A percentile compares a stretch with the other conserved stretches of the same genome.
phyloP scores from a whole-genome alignment of 2,329 filamentous ascomycete species.

The Fusarium austroafricanum region DNA sequence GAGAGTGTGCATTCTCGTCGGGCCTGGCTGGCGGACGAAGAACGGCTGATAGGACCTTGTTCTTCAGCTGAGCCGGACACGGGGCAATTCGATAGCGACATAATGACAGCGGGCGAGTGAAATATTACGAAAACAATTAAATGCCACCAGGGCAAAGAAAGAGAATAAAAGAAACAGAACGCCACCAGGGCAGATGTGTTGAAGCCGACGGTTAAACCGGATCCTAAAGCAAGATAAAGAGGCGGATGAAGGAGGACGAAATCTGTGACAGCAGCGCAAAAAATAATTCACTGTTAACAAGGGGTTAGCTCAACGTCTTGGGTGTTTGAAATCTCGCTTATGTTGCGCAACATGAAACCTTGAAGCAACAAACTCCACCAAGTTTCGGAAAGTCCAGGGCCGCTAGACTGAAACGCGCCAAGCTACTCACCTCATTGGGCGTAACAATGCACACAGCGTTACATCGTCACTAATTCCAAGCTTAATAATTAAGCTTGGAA shows the following conservation, averaged over 20 bases:
- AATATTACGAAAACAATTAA: not conserved
- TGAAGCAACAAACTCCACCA: not conserved
- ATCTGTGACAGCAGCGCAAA: no score
- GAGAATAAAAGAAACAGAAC: not conserved
- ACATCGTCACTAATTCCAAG: conserved; percentile 1
- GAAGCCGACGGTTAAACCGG: not conserved
- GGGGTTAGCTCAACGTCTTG: not conserved
- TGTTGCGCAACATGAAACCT: not conserved
- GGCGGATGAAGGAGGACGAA: not conserved
- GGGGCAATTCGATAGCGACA: conserved; percentile 50
- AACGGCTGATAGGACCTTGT: conserved; percentile 36
- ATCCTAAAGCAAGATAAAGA: not conserved
- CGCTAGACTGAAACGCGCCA: conserved; percentile 11
- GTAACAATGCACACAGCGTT: not conserved
- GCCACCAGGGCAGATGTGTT: conserved; percentile 27
- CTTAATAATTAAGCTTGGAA: conserved; percentile 8
- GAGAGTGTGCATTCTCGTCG: conserved; percentile 39
- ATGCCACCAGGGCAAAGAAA: conserved; percentile 32
- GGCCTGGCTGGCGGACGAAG: conserved; percentile 5
- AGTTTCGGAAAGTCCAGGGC: conserved; percentile 7
- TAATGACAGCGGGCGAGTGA: conserved; percentile 7
- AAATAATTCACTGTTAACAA: not conserved
- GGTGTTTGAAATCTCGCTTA: not conserved
- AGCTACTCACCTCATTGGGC: not conserved
- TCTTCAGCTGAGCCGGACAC: conserved; percentile 48